A percentile compares a stretch with the other conserved stretches of the same genome.
These are phyloP conservation scores for Auricularia heimuer DNA, from an alignment of 768 basidiomycete genomes.

Conservation along the genomic window DNA sequence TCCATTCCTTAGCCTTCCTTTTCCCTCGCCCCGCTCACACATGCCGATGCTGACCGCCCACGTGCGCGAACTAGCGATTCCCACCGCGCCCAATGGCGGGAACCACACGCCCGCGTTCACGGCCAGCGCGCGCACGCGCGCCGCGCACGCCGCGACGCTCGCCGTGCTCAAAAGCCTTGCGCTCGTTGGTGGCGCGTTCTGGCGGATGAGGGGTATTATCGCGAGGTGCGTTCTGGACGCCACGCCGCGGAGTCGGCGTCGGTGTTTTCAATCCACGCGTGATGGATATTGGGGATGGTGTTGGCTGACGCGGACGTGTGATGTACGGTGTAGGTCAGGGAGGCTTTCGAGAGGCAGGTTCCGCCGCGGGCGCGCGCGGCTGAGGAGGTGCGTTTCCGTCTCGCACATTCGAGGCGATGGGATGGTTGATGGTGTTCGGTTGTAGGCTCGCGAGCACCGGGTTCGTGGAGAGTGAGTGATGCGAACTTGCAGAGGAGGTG, in stretches of 20 bases:
- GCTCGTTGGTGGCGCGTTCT: conserved; percentile 54
- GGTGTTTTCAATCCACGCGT: no score
- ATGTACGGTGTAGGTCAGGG: not conserved
- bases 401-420: no score
- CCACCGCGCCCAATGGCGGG: conserved; percentile 58
- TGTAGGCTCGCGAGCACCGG: no score
- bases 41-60: not conserved
- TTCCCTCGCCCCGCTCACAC: not conserved
- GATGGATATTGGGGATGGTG: no score
- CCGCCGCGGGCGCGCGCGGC: not conserved
- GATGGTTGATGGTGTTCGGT: not conserved
- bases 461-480: no score
- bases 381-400: not conserved
- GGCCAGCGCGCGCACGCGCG: conserved; percentile 47
- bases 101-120: conserved; percentile 69
- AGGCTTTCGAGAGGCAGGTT: not conserved
- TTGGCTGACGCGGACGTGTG: not conserved
- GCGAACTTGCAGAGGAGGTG: no score
- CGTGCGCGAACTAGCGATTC: conserved; percentile 47
- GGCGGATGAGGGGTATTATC: conserved; percentile 55
- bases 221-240: conserved; percentile 31
- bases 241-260: no score
- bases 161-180: conserved; percentile 65
- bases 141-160: conserved; percentile 57
- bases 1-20: no score